Conservation (phyloP, 176 grass and related monocot genomes). For the Tillandsia leiboldiana region DNA sequence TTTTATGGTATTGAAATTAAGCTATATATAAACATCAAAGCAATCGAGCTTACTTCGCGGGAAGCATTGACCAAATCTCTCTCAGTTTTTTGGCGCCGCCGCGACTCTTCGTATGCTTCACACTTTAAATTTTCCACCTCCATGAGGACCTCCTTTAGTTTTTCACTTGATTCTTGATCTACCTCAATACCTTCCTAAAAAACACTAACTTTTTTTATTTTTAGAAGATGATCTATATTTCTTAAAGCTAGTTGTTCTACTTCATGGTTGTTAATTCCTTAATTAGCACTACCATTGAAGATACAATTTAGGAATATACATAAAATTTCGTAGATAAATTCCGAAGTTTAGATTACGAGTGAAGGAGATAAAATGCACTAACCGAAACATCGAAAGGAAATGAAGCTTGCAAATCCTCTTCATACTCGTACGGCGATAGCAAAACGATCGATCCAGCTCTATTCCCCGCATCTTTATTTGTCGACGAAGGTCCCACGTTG, state of each 20-base stretch:
- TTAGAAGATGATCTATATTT: background rate
- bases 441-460: constrained; percentile 13
- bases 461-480: background rate
- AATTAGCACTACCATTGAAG: too few relatives aligned
- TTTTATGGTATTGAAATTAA: background rate
- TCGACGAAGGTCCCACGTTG: background rate
- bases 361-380: constrained; percentile 10
- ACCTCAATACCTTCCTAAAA: constrained; percentile 27
- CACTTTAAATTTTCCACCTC: constrained; percentile 39
- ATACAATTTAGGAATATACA: too few relatives aligned
- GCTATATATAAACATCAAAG: background rate
- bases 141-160: constrained; percentile 28
- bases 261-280: too few relatives aligned
- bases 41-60: constrained; percentile 26
- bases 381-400: constrained; percentile 23
- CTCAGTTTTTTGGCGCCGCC: constrained; percentile 58
- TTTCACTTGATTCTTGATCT: constrained; percentile 28
- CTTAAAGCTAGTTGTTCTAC: too few relatives aligned
- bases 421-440: background rate
- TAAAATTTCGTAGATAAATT: background rate
- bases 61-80: constrained; percentile 36
- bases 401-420: constrained; percentile 14
- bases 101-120: constrained; percentile 50
- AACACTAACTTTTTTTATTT: background rate
- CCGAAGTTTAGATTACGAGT: background rate